A percentile compares a stretch with the other conserved stretches of the same genome.
Evolutionary conservation across 2,329 filamentous ascomycete genomes (phyloP).

Genomic region (Bipolaris oryzae): DNA sequence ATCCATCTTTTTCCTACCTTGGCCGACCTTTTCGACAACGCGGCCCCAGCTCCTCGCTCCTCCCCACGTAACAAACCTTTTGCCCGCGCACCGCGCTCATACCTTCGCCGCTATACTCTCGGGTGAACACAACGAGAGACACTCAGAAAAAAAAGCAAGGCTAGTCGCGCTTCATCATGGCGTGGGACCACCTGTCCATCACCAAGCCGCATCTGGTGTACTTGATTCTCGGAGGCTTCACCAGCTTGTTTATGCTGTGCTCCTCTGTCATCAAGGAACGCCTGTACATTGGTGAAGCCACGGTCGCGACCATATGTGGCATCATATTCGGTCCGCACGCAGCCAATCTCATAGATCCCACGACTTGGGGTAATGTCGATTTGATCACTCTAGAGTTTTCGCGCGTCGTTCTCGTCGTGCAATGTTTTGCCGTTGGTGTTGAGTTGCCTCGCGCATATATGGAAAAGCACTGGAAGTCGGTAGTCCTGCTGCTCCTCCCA

Average conservation of each 20-base stretch:
- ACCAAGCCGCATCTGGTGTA: conserved; percentile 98
- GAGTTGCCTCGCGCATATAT: conserved; percentile 94
- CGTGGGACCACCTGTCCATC: conserved; percentile 80
- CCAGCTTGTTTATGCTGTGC: conserved; percentile 96
- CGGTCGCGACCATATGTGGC: conserved; percentile 85
- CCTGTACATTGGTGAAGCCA: conserved; percentile 98
- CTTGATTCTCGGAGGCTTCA: conserved; percentile 97
- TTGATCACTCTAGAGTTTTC: conserved; percentile 89
- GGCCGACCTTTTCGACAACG: conserved; percentile 25
- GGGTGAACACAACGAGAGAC: conserved; percentile 1
- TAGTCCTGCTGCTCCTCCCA: conserved; percentile 83
- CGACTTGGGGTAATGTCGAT: conserved; percentile 79
- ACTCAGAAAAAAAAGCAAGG: conserved; percentile 10
- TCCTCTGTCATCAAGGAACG: conserved; percentile 98
- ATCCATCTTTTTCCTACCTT: conserved; percentile 25
- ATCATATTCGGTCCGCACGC: conserved; percentile 89
- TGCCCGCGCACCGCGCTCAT: neutral
- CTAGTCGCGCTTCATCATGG: conserved; percentile 59
- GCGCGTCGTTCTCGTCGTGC: conserved; percentile 85
- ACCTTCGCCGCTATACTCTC: neutral
- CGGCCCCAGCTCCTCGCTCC: conserved; percentile 27
- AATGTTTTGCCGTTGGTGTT: conserved; percentile 90
- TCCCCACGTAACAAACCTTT: conserved; percentile 33
- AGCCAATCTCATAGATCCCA: conserved; percentile 78
- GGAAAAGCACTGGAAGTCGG: conserved; percentile 96